Base-by-base conservation (phyloP, 306 rosid genomes). In the Vicia faba region DNA sequence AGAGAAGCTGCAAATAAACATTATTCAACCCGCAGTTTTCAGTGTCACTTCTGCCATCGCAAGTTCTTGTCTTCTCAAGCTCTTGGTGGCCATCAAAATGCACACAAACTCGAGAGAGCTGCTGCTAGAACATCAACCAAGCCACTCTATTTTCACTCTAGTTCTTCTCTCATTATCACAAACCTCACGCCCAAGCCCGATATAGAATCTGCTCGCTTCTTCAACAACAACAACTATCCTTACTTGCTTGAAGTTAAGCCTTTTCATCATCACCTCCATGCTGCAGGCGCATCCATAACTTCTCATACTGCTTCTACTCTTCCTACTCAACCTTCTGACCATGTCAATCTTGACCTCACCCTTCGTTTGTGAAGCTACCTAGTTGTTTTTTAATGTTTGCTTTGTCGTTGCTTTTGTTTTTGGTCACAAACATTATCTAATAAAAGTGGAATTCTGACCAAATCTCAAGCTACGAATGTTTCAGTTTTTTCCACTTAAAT, bases 41-140 rank as follows among this genome's bases (percentile, higher is more conserved):
- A 69, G 1, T 87, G 96, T 78, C 81, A 25, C 4, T 92, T 79
- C 85, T 92, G 96, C 39, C 66, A 84, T 50, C 92, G 98, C 43
- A 71, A 79, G 79, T 92, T 92, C 78, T 76, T 61, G 81, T 84
- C 91, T 7, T 89, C 96, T 0, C 98, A 92, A 71, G 98, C 98
- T 7, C 92, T 92, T 6, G 98, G 98, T 0, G 98, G 98, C 57
- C 98, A 92, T 77, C 98, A 92, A 11, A 92, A 92, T 12, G 96
- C 98, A 8, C 98, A 92, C 88, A 92, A 87, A 78, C 80, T 85
- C 0, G 96, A 92, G 50, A 64, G 98, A 57, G 96, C 98, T 0
- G 91, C 86, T 2, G 79, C 81, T 1, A 78, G 89, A 9, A 60
- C 83, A 46, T 31, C 45, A 33, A 33, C 60, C 14, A 45, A 6